These are phyloP conservation scores for Anthracocystis walkeri DNA, from an alignment of 1,284 basidiomycete genomes.

Conservation along the genomic window DNA sequence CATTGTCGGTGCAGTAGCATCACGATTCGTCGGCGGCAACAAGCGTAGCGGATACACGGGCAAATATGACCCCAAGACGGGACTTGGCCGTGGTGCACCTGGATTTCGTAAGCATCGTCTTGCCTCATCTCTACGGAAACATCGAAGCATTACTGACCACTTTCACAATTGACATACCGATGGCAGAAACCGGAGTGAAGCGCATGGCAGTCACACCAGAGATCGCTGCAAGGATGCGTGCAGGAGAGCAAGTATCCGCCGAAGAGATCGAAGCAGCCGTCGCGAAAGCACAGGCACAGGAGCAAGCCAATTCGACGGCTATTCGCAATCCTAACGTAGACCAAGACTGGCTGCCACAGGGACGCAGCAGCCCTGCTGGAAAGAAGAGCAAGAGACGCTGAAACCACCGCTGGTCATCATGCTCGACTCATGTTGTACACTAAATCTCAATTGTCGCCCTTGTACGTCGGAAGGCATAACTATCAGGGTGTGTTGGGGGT, in stretches of 20 bases:
- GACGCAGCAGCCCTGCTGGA: conserved; percentile 30
- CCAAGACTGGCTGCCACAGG: conserved; percentile 52
- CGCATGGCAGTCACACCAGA: conserved; percentile 61
- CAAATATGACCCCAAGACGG: conserved; percentile 64
- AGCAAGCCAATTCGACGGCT: conserved; percentile 24
- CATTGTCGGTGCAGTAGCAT: conserved; percentile 46
- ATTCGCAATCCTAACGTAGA: conserved; percentile 52
- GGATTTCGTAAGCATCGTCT: conserved; percentile 56
- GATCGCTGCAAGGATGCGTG: conserved; percentile 62
- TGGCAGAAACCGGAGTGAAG: conserved; percentile 58
- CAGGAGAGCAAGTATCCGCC: conserved; percentile 60
- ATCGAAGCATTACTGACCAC: conserved; percentile 15
- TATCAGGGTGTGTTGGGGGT: conserved; percentile 3
- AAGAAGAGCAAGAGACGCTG: conserved; percentile 42
- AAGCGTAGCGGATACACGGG: conserved; percentile 36
- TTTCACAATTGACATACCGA: neutral
- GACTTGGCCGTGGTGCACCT: conserved; percentile 63
- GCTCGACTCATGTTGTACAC: neutral
- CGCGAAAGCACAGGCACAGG: conserved; percentile 37
- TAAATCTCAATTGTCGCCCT: neutral
- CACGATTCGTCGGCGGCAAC: conserved; percentile 35
- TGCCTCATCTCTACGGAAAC: neutral
- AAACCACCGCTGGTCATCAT: neutral
- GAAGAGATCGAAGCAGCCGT: conserved; percentile 62
- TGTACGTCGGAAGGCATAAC: neutral